phyloP scores from a whole-genome alignment of 1,284 basidiomycete genomes.

The Cryptococcus maquisensis region DNA sequence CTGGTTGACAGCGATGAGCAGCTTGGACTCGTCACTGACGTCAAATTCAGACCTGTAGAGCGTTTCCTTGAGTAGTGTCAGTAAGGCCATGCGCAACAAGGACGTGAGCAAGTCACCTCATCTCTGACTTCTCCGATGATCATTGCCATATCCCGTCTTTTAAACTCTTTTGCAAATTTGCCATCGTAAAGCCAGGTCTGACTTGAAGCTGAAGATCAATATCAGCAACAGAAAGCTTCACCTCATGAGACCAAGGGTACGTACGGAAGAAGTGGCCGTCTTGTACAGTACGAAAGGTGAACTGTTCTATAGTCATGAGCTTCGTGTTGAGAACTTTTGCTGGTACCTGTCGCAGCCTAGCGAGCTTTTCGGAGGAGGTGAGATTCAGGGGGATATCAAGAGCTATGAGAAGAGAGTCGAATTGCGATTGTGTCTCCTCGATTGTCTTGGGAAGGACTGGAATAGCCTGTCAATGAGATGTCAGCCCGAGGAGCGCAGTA shows the following conservation, averaged over 20 bases:
- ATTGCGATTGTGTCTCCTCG: slow-evolving; percentile 21
- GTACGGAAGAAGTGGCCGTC: too few relatives aligned
- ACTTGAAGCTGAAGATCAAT: too few relatives aligned
- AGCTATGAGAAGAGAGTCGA: slow-evolving; percentile 21
- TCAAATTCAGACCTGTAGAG: slow-evolving; percentile 17
- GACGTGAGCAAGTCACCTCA: slow-evolving; percentile 10
- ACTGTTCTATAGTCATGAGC: slow-evolving; percentile 21
- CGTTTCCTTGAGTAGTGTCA: slow-evolving; percentile 11
- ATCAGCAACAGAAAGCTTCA: too few relatives aligned
- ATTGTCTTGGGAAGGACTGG: slow-evolving; percentile 20
- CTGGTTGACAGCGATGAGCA: slow-evolving; percentile 9
- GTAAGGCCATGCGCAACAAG: background rate
- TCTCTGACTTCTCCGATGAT: slow-evolving; percentile 24
- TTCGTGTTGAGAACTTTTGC: slow-evolving; percentile 16
- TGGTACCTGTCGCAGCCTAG: slow-evolving; percentile 15
- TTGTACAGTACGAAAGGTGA: slow-evolving; percentile 25
- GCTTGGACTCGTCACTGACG: slow-evolving; percentile 2
- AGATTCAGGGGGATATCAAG: slow-evolving; percentile 2
- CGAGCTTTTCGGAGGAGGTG: slow-evolving; percentile 19
- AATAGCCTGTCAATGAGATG: slow-evolving; percentile 3
- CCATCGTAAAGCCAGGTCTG: slow-evolving; percentile 4
- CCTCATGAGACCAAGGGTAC: too few relatives aligned
- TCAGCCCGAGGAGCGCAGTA: too few relatives aligned
- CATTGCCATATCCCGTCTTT: slow-evolving; percentile 18
- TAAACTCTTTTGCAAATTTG: slow-evolving; percentile 15